Base-by-base conservation (phyloP, 148 eudicot species). In the Heliamphora exappendiculata region DNA sequence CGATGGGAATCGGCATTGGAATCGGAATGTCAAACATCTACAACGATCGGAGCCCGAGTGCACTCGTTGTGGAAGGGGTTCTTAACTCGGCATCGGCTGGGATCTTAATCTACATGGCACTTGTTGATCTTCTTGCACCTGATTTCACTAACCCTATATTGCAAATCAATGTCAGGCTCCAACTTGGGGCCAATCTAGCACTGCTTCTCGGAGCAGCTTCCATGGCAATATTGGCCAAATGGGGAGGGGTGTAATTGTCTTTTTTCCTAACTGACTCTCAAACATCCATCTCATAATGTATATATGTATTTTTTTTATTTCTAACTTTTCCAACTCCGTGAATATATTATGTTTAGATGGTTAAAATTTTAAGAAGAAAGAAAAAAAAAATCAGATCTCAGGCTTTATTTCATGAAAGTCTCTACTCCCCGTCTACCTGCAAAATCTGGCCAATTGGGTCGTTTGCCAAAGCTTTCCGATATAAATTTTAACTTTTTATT, bases 41-140 rank as follows among this genome's bases (percentile, higher is more conserved):
- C 55, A 67, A 76, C 28, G 66, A 68, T 54, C 59, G 54, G 6
- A 67, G 74, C 58, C 19, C 79, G 41, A 76, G 53, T 7, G 51
- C 79, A 1, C 73, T 76, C 51, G 67, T 76, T 13, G 79, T 76
- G 0, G 66, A 76, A 76, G 79, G 79, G 49, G 33, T 76, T 26
- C 57, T 76, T 2, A 53, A 66, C 58, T 76, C 78, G 7, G 79
- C 74, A 8, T 76, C 79, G 1, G 73, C 79, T 7, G 73, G 79
- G n/a, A 76, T 76, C 20, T 55, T 76, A 42, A 76, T 76, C 24
- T 76, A 67, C 66, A 76, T 76, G 79, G 79, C 79, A 2, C 74
- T 76, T 26, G 79, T 76, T 54, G 79, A 76, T 76, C 73, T 76
- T 54, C 66, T 76, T 14, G 73, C 79, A 37, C 33, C 79, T n/a